A percentile compares a stretch with the other conserved stretches of the same genome.
phyloP scores from a whole-genome alignment of 495 filamentous ascomycete species.

The Parathielavia hyrcaniae region DNA sequence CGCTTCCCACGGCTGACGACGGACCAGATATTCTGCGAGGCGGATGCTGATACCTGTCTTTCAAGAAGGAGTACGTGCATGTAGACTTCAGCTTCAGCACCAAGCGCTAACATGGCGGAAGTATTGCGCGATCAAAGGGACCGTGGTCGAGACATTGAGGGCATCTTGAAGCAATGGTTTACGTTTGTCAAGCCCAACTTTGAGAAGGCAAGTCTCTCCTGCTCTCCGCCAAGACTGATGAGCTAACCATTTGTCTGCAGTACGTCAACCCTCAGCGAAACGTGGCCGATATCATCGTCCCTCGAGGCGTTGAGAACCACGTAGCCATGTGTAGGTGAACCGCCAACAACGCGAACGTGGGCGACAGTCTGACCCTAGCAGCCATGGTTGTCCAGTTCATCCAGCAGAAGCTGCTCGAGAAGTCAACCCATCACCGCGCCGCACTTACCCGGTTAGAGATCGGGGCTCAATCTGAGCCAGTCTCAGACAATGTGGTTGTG shows the following conservation, averaged over 20 bases:
- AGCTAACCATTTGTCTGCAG: conserved; percentile 26
- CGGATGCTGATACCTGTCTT: conserved; percentile 88
- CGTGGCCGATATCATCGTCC: conserved; percentile 89
- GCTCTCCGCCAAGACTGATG: background rate
- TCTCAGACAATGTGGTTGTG: conserved; percentile 65
- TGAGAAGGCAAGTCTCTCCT: conserved; percentile 44
- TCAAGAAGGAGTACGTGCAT: conserved; percentile 71
- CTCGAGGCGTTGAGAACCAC: conserved; percentile 84
- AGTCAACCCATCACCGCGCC: conserved; percentile 73
- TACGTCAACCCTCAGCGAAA: conserved; percentile 87
- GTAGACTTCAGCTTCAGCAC: background rate
- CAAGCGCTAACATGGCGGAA: conserved; percentile 39
- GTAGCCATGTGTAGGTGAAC: conserved; percentile 72
- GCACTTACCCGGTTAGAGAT: conserved; percentile 66
- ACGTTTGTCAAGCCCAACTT: conserved; percentile 93
- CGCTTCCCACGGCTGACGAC: conserved; percentile 6
- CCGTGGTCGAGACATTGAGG: conserved; percentile 80
- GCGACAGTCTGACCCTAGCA: conserved; percentile 30
- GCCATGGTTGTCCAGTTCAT: conserved; percentile 91
- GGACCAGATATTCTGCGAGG: conserved; percentile 85
- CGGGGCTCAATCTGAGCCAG: conserved; percentile 59
- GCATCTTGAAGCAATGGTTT: conserved; percentile 98
- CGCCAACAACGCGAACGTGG: background rate
- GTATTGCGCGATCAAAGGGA: conserved; percentile 82
- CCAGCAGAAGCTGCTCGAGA: conserved; percentile 71